Base-by-base conservation (phyloP, 805 yeast species). In the Saccharomyces mikatae region DNA sequence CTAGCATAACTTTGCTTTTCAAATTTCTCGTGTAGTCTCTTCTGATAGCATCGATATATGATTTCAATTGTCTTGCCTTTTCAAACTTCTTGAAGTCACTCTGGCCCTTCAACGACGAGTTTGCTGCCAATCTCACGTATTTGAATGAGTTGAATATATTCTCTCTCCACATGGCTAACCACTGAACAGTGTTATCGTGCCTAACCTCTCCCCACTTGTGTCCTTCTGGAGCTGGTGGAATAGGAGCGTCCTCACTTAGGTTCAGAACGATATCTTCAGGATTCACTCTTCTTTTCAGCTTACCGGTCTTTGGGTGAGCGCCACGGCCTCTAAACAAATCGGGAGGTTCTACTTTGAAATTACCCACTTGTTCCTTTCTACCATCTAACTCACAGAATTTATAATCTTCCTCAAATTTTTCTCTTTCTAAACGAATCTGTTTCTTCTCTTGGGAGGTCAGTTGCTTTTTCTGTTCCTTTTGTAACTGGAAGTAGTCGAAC, bases 91-190 rank as follows among this genome's bases (percentile, higher is more conserved):
- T 89, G 71, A 76, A 87, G 70, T 92, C 97, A 62, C 94, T 84
- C 71, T 86, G 83, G 51, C 97, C 98, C 71, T 91, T 92, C 58
- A 92, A 74, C 1, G 96, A 86, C 0, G 97, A 91, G 61, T 82
- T 88, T 22, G 92, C 94, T 4, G 96, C 96, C 70, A 92, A 82
- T 66, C 96, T 76, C 52, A 92, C 98, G 67, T 92, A 92, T 70
- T 92, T 92, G 62, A 83, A 80, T 29, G 86, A 78, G 60, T 86
- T 87, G 50, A 88, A 82, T 60, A 92, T 87, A 65, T 92, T 92
- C 71, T 92, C 98, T 67, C 86, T 84, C 97, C 97, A 92, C 87
- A 86, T 90, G 0, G 97, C 98, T 53, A 92, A 76, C 99, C 99
- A 92, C 11, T 92, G 83, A 28, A 91, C 97, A 0, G 90, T 84